Conservation (phyloP, 2,329 filamentous ascomycete genomes). For the Penicillium sp. region DNA sequence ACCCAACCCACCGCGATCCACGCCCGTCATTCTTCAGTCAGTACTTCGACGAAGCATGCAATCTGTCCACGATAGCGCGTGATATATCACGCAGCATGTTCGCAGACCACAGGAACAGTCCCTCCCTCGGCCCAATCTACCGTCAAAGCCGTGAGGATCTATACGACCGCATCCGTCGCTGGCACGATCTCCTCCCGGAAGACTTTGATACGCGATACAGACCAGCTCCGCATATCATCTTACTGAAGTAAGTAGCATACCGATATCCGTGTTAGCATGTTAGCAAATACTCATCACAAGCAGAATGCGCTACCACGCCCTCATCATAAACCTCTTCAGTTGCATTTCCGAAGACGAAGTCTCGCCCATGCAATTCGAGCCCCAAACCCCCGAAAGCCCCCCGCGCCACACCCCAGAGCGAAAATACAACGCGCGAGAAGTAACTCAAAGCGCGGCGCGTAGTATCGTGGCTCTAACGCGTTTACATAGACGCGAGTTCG, state of each 20-base stretch:
- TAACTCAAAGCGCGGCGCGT: conserved; percentile 31
- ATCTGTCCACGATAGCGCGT: conserved; percentile 35
- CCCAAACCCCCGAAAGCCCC: conserved; percentile 32
- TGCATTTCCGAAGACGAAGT: conserved; percentile 24
- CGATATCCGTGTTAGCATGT: background rate
- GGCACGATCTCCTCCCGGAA: conserved; percentile 32
- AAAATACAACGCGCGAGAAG: conserved; percentile 23
- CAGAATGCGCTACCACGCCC: conserved; percentile 38
- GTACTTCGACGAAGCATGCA: conserved; percentile 37
- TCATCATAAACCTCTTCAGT: conserved; percentile 38
- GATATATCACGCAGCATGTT: conserved; percentile 38
- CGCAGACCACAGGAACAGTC: conserved; percentile 12
- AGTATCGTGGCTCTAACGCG: conserved; percentile 31
- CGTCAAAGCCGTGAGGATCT: conserved; percentile 28
- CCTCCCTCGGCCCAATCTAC: conserved; percentile 7
- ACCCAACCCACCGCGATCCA: conserved; percentile 32
- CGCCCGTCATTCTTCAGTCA: conserved; percentile 29
- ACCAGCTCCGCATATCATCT: conserved; percentile 35
- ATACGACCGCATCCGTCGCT: conserved; percentile 30
- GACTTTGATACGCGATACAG: conserved; percentile 26
- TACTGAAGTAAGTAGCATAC: conserved; percentile 26
- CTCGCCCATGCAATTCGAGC: conserved; percentile 18
- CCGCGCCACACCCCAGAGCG: conserved; percentile 15
- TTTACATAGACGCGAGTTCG: conserved; percentile 34
- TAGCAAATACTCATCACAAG: background rate